Evolutionary conservation across 352 stramenopile species (phyloP).

Genomic region (Phytopythium montanum): DNA sequence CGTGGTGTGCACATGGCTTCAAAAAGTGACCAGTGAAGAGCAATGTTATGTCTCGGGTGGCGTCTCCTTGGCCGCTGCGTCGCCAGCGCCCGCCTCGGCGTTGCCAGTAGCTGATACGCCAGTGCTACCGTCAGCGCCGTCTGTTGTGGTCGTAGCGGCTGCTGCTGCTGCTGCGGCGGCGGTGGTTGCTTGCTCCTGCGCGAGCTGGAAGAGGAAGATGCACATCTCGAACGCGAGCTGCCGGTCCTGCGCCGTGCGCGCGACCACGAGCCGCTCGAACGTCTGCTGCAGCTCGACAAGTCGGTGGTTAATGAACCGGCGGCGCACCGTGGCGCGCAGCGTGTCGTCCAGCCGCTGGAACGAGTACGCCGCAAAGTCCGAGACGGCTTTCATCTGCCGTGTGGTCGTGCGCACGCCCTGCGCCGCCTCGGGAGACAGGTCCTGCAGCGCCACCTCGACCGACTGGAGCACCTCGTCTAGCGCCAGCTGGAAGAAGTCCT

Average conservation of each 20-base stretch:
- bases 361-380: slow-evolving; percentile 37
- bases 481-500: slow-evolving; percentile 71
- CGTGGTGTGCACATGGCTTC: not conserved
- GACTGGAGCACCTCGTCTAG: slow-evolving; percentile 58
- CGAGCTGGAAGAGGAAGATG: slow-evolving; percentile 66
- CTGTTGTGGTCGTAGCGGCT: slow-evolving; percentile 2
- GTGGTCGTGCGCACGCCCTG: slow-evolving; percentile 41
- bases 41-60: not conserved
- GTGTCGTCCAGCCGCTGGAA: slow-evolving; percentile 52
- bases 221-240: slow-evolving; percentile 51
- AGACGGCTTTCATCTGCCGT: slow-evolving; percentile 45
- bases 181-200: slow-evolving; percentile 32
- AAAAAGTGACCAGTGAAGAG: too few species aligned
- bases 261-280: slow-evolving; percentile 64
- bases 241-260: slow-evolving; percentile 39
- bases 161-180: slow-evolving; percentile 1
- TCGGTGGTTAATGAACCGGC: slow-evolving; percentile 56
- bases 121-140: not conserved
- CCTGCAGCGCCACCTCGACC: slow-evolving; percentile 47
- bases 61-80: not conserved
- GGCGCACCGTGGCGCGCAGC: slow-evolving; percentile 29
- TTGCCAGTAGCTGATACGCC: not conserved
- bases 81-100: not conserved
- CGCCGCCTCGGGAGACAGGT: slow-evolving; percentile 46
- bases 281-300: slow-evolving; percentile 61